phyloP scores from a whole-genome alignment of 140 eudicot genomes.

The Anethum foeniculum region DNA sequence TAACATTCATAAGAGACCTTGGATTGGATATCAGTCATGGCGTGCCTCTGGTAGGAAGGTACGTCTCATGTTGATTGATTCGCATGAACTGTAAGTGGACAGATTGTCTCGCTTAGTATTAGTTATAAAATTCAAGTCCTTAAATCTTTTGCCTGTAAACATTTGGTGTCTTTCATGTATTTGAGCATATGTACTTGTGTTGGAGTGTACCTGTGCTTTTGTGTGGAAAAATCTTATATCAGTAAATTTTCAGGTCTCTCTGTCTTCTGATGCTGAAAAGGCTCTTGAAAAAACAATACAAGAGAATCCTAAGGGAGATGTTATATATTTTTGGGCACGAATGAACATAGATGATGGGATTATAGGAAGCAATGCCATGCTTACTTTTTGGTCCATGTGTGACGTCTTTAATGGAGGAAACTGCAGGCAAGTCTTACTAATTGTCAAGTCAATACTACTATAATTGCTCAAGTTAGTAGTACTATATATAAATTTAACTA shows the following conservation, averaged over 20 bases:
- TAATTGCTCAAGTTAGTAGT: not conserved
- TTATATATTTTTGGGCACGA: slow-evolving; percentile 75
- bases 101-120: not conserved
- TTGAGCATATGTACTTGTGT: not conserved
- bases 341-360: slow-evolving; percentile 50
- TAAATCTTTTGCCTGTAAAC: slow-evolving; percentile 12
- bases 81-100: not conserved
- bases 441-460: not conserved
- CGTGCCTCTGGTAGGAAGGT: slow-evolving; percentile 90
- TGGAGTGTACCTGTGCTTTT: not conserved
- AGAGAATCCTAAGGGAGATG: slow-evolving; percentile 60
- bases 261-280: slow-evolving; percentile 67
- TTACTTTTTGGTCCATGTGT: slow-evolving; percentile 89
- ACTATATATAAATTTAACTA: not conserved
- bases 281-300: slow-evolving; percentile 63
- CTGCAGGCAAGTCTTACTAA: slow-evolving; percentile 56
- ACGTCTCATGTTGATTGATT: slow-evolving; percentile 14
- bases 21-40: slow-evolving; percentile 99
- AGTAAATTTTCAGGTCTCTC: slow-evolving; percentile 51
- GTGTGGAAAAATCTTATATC: not conserved
- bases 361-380: slow-evolving; percentile 37
- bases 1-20: slow-evolving; percentile 81
- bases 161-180: not conserved
- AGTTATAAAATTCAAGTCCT: not conserved
- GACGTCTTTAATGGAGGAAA: slow-evolving; percentile 87